These are phyloP conservation scores for Coniochaeta prunicola DNA, from an alignment of 2,329 filamentous ascomycete species.

Conservation along the genomic window DNA sequence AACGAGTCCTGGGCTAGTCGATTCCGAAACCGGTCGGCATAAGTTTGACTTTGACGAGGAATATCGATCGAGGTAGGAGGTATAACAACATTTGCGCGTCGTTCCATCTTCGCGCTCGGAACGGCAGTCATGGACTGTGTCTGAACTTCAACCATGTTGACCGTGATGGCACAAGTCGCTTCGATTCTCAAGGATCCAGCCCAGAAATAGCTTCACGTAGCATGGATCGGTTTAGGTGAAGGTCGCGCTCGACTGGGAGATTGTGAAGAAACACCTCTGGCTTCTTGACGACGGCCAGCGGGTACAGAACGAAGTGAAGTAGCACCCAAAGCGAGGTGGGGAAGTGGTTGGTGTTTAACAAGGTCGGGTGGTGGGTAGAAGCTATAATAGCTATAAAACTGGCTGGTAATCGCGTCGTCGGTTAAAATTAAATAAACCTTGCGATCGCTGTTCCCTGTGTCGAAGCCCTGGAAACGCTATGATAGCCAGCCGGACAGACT, in stretches of 20 bases:
- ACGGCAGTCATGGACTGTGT: neutral
- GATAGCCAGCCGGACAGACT: neutral
- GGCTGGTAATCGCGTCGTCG: neutral
- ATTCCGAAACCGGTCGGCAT: conserved; percentile 5
- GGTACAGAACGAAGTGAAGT: neutral
- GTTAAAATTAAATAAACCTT: neutral
- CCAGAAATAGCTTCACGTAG: neutral
- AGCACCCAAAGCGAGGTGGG: neutral
- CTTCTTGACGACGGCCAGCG: neutral
- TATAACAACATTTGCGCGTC: conserved; percentile 7
- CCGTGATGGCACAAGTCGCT: neutral
- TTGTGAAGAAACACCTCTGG: neutral
- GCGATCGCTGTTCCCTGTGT: neutral
- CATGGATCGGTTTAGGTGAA: neutral
- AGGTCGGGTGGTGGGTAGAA: neutral
- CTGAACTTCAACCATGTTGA: conserved; percentile 1
- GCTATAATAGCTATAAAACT: neutral
- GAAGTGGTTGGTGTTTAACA: neutral
- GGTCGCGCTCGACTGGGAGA: neutral
- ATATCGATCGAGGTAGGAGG: conserved; percentile 1
- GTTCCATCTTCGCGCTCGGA: neutral
- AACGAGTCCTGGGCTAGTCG: conserved; percentile 56
- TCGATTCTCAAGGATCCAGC: neutral
- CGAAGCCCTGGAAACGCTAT: neutral
- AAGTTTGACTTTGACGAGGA: neutral